Evolutionary conservation across 306 rosid genomes (phyloP).

Genomic region (Vicia sativa): DNA sequence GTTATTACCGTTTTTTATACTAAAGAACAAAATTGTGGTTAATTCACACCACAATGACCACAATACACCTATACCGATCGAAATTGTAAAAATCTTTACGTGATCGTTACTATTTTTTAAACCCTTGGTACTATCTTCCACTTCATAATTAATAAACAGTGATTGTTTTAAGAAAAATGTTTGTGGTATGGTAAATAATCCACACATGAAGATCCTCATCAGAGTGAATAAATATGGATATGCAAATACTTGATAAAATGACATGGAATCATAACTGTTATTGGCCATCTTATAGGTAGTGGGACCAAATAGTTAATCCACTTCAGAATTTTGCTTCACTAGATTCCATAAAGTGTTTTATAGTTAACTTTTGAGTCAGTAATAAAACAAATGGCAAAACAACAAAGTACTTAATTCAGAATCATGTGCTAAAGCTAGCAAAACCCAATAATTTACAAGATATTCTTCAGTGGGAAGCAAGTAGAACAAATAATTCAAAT

Average conservation of each 20-base stretch:
- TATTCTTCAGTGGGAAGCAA: conserved; percentile 15
- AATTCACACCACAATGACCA: too few relatives aligned
- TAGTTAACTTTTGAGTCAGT: conserved; percentile 32
- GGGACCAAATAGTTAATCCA: conserved; percentile 49
- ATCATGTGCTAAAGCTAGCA: conserved; percentile 49
- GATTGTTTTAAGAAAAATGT: background rate
- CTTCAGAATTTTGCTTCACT: conserved; percentile 39
- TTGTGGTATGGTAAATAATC: conserved; percentile 26
- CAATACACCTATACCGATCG: too few relatives aligned
- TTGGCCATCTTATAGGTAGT: conserved; percentile 42
- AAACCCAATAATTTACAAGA: conserved; percentile 26
- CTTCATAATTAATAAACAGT: background rate
- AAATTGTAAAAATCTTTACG: too few relatives aligned
- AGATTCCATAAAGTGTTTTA: conserved; percentile 41
- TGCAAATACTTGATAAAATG: background rate
- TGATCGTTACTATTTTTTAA: too few relatives aligned
- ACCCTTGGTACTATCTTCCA: too few relatives aligned
- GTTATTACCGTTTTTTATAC: too few relatives aligned
- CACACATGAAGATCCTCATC: conserved; percentile 32
- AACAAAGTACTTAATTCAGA: conserved; percentile 54
- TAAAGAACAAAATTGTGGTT: too few relatives aligned
- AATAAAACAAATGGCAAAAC: conserved; percentile 56
- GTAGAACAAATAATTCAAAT: conserved; percentile 22
- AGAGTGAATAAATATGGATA: conserved; percentile 22
- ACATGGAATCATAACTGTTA: conserved; percentile 42